Base-by-base conservation (phyloP, 2,329 filamentous ascomycete genomes). In the Calonectria pseudoturangicola region DNA sequence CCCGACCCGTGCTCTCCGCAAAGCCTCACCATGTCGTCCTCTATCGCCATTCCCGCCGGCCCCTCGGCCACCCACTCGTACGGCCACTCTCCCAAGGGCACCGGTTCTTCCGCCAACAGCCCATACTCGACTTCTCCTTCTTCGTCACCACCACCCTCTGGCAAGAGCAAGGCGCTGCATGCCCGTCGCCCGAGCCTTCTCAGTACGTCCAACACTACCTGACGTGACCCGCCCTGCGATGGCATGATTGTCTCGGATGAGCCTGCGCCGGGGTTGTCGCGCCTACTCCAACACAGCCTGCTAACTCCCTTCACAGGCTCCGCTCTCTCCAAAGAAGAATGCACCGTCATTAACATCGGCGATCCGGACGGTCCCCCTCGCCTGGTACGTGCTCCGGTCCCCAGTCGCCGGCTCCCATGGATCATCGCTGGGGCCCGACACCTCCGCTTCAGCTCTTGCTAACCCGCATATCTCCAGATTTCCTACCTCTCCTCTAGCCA, bases 291-390 rank as follows among this genome's bases (percentile, higher is more conserved):
- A 9, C 66, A 56, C 70, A 75, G 10, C 27, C 28, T 39, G 66
- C 84, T 85, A 76, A 84, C 80, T 74, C 28, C 48, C 64, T 74
- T n/a, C 63, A 30, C 76, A 95, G 93, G 93, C 83, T 89, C 91
- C 50, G 92, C 93, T 21, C 88, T 96, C 73, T 91, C 91, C 54
- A 92, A 94, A 82, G 90, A 93, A 78, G 93, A 95, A 84, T 93
- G 93, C 80, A 95, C 92, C n/a, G 93, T 95, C 58, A 92, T 96
- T 83, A 94, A 95, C 82, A 91, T 96, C 76, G 93, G 93, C 50
- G 90, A 93, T 74, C 91, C 92, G 28, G 93, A 95, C 75, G 92
- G 92, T n/a, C 90, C 91, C 74, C 92, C 93, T 75, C 89, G 93
- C 68, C 86, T 96, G 85, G 93, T 95, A 85, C 83, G 92, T 81